Percentiles rank a stretch among this genome's conserved stretches.
Evolutionary conservation across 2,329 filamentous ascomycete species (phyloP).

Genomic region (Thielaviopsis cerberus): DNA sequence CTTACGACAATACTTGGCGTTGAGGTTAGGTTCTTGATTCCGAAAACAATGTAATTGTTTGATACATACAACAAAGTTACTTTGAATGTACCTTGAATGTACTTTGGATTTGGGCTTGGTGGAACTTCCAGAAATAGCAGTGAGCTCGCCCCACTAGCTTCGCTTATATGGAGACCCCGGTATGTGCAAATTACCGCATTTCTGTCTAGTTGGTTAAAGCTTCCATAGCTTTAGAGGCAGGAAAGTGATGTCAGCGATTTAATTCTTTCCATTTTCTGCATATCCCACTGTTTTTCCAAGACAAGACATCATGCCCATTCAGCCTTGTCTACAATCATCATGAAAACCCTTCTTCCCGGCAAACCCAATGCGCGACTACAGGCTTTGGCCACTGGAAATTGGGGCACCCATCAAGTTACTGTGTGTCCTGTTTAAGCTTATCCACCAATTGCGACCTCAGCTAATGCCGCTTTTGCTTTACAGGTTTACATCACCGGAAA

Average conservation of each 20-base stretch:
- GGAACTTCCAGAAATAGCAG: neutral
- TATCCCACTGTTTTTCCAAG: neutral
- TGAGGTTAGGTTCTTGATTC: neutral
- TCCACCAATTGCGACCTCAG: neutral
- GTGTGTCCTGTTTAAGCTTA: slow-evolving; percentile 27
- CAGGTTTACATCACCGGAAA: slow-evolving; percentile 81
- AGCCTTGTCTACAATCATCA: slow-evolving; percentile 24
- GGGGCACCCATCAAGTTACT: slow-evolving; percentile 53
- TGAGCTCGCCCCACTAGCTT: neutral
- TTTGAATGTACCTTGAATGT: neutral
- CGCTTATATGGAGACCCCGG: slow-evolving; percentile 1
- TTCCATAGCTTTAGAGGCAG: neutral
- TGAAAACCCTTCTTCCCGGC: slow-evolving; percentile 65
- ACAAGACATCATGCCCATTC: neutral
- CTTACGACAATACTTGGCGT: neutral
- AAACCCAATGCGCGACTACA: slow-evolving; percentile 61
- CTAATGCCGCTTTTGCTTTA: neutral
- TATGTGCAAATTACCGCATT: neutral
- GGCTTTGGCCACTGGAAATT: slow-evolving; percentile 55
- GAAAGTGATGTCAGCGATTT: neutral
- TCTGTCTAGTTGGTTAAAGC: neutral
- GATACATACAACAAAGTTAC: no score
- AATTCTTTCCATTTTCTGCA: neutral
- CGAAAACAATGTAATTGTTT: no score
- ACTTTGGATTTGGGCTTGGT: no score